Evolutionary conservation across 805 yeast species (phyloP), one percentile per base, ranked within the genome.

Genomic region (Candida quercuum): DNA sequence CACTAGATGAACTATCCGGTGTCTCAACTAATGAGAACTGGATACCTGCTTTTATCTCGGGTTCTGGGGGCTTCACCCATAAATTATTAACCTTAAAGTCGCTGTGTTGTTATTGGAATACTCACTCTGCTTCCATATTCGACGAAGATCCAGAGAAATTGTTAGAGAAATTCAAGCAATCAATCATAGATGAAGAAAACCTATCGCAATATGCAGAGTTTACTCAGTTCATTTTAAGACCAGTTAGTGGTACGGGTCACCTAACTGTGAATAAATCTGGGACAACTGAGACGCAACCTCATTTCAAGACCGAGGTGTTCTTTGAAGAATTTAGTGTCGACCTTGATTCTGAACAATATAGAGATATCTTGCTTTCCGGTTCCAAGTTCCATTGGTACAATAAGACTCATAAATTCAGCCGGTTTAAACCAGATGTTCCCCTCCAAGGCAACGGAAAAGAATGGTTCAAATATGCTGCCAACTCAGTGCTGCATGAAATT

Each of bases 311-410:
- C 0, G 84, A 86, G 42, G 63, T 93, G 36, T 74, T 80, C 44
- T 93, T 89, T 58, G 89, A 89, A 36, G 95, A 93, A 53, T 81
- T 94, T 50, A 84, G 94, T n/a, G 64, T 94, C 12, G 86, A 82
- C 38, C 66, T 93, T 40, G 93, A 91, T 56, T 79, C 91, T 39
- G 73, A 74, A 36, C 97, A 91, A 57, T 93, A 93, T 57, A 71
- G 83, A 28, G 93, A 86, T 53, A 69, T 86, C 2, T 64, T 94
- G 25, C 76, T 85, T 70, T 80, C 95, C 2, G 78, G 89, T 6
- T 85, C 95, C 2, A 78, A 81, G 43, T 77, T 86, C 54, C 87
- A 85, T 45, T 76, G 91, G 75, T 84, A 77, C 50, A 67, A 75
- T 48, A 80, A 79, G 45, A 85, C 96, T 0, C 78, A 79, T 44